A percentile compares a stretch with the other conserved stretches of the same genome.
Evolutionary conservation across 2,329 filamentous ascomycete genomes (phyloP).

Genomic region (Pyrenochaeta sp.): DNA sequence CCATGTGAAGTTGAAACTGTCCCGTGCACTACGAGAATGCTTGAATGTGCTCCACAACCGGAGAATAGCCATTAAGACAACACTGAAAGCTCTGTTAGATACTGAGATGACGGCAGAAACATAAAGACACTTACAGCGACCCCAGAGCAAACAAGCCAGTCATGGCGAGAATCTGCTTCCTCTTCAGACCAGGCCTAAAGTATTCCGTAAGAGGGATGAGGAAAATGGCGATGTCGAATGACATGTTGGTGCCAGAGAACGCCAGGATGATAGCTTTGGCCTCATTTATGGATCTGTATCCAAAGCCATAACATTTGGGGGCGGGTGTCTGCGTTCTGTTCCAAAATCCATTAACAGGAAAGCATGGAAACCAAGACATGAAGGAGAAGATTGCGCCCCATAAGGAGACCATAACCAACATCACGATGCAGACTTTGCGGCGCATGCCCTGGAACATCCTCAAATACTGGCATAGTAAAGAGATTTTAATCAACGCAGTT

Average conservation of each 20-base stretch:
- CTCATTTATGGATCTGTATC: slow-evolving; percentile 17
- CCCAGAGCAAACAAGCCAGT: slow-evolving; percentile 35
- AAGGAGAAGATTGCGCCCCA: slow-evolving; percentile 41
- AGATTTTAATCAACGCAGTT: slow-evolving; percentile 42
- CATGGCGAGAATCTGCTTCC: slow-evolving; percentile 35
- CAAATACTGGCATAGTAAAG: slow-evolving; percentile 45
- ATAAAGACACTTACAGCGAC: slow-evolving; percentile 33
- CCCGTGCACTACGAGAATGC: slow-evolving; percentile 14
- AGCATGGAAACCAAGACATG: slow-evolving; percentile 41
- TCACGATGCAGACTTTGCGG: slow-evolving; percentile 19
- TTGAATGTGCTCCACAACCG: slow-evolving; percentile 37
- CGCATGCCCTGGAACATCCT: slow-evolving; percentile 36
- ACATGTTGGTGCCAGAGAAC: slow-evolving; percentile 40
- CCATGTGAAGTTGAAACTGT: slow-evolving; percentile 40
- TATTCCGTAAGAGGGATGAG: slow-evolving; percentile 36
- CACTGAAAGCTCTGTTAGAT: slow-evolving; percentile 20
- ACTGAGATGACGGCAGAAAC: too few relatives aligned
- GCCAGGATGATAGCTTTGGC: slow-evolving; percentile 26
- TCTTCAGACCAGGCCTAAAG: slow-evolving; percentile 25
- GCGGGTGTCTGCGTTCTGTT: slow-evolving; percentile 12
- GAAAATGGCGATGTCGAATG: slow-evolving; percentile 39
- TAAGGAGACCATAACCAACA: slow-evolving; percentile 22
- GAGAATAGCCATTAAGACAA: slow-evolving; percentile 38
- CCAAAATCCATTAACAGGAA: slow-evolving; percentile 32
- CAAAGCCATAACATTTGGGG: slow-evolving; percentile 37